Base-by-base conservation (phyloP, 2,329 filamentous ascomycete genomes). In the Cephalotrichum gorgonifer region DNA sequence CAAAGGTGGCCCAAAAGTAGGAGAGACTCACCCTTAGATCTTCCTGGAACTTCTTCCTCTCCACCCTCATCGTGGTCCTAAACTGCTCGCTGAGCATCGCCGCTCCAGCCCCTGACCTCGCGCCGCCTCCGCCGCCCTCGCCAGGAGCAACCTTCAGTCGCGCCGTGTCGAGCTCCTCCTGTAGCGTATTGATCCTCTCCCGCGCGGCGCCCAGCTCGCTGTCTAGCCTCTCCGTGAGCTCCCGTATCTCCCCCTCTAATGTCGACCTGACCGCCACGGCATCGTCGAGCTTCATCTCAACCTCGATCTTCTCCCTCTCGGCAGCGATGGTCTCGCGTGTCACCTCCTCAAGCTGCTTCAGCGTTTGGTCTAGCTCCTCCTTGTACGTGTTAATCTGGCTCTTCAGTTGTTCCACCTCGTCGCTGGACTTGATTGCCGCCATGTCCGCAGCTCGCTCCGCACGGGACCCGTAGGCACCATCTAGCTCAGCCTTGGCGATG, bases 401-500 rank as follows among this genome's bases (percentile, higher is more conserved):
- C 54, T 70, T 63, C 39, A 78, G 65, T 55, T 70, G 69, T 49
- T 63, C 55, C 41, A 70, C 63, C 57, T 76, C 70, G n/a, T 57
- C 60, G 50, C 65, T 67, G 50, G 64, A 70, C 62, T 77, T 75
- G 55, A 74, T 64, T 43, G 74, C 74, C 1, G 78, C 78, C 20
- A 74, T 72, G 54, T 80, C 76, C 12, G 74, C 73, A 20, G 78
- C 77, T 22, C 78, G 75, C 63, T 81, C 72, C 51, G 75, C 72
- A 51, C 77, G 73, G 50, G 74, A 73, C 50, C 78, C 78, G 58
- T 81, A 80, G 25, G 78, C 78, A 50, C 76, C 76, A 54, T 82
- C 78, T 27, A 82, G 71, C 61, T 82, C 78, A 17, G 78, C 78
- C 57, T 76, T 74, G 46, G 76, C 74, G 56, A 81, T 73, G 43